phyloP scores from a whole-genome alignment of 805 yeast species.

The Candida ipomoeae region DNA sequence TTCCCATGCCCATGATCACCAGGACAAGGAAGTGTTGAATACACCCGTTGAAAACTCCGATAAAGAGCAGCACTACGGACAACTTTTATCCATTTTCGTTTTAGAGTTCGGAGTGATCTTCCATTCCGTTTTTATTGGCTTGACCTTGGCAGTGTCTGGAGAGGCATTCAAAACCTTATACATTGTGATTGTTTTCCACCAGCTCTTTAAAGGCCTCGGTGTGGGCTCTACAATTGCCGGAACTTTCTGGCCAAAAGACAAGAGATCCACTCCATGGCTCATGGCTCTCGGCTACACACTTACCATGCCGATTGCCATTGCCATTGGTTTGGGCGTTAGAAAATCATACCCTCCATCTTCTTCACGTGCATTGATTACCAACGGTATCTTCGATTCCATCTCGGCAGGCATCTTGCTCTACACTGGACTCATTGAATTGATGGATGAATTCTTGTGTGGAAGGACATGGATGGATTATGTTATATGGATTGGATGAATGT shows the following conservation, averaged over 20 bases:
- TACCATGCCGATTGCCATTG: constrained; percentile 33
- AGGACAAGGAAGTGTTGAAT: constrained; percentile 41
- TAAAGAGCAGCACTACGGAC: constrained; percentile 51
- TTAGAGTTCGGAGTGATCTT: constrained; percentile 77
- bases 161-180: constrained; percentile 69
- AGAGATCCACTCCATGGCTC: constrained; percentile 47
- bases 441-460: constrained; percentile 39
- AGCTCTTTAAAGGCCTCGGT: constrained; percentile 82
- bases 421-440: constrained; percentile 35
- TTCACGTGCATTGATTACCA: constrained; percentile 28
- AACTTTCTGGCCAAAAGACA: constrained; percentile 47
- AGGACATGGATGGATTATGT: too few species aligned
- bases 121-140: constrained; percentile 80
- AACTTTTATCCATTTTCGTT: constrained; percentile 52
- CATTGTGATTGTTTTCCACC: constrained; percentile 70
- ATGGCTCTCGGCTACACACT: constrained; percentile 28
- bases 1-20: constrained; percentile 40
- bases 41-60: constrained; percentile 31
- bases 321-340: constrained; percentile 35
- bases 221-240: constrained; percentile 72
- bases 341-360: constrained; percentile 31
- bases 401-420: constrained; percentile 35
- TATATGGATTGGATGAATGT: too few species aligned
- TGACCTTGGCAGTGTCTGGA: constrained; percentile 73
- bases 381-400: constrained; percentile 32